phyloP scores from a whole-genome alignment of 2,329 filamentous ascomycete genomes.

The Paecilomyces sp. region DNA sequence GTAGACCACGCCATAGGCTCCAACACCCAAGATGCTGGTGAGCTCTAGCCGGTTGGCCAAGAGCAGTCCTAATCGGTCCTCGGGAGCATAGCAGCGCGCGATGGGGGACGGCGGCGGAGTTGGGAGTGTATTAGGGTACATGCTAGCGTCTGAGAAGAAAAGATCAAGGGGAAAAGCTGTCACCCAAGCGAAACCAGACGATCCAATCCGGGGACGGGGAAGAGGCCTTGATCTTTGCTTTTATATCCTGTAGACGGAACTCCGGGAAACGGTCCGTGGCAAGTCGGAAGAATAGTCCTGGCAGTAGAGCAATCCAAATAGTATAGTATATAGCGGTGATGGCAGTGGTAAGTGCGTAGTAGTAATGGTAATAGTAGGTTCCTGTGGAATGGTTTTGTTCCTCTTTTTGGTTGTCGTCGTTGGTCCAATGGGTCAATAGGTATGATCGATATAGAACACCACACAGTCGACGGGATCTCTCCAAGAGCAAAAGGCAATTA shows the following conservation, averaged over 20 bases:
- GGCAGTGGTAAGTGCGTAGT: not conserved
- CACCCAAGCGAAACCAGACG: slow-evolving; percentile 8
- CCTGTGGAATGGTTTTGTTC: not conserved
- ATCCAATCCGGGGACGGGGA: not conserved
- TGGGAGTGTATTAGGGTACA: slow-evolving; percentile 39
- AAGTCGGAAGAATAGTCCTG: slow-evolving; percentile 5
- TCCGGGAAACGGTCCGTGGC: not conserved
- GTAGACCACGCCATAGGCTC: slow-evolving; percentile 96
- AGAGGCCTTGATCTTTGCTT: not conserved
- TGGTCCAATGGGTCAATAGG: not conserved
- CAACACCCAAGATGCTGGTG: slow-evolving; percentile 78
- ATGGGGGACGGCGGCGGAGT: slow-evolving; percentile 38
- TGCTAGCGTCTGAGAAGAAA: slow-evolving; percentile 17
- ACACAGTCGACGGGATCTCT: too few species aligned
- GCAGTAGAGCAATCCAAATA: slow-evolving; percentile 17
- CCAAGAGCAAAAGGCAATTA: too few species aligned
- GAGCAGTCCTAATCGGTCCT: slow-evolving; percentile 78
- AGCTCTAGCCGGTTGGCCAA: slow-evolving; percentile 78
- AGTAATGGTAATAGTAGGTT: not conserved
- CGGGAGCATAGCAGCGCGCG: slow-evolving; percentile 56
- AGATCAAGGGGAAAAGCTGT: slow-evolving; percentile 10
- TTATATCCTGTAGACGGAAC: not conserved
- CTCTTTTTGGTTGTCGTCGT: not conserved
- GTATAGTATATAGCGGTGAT: slow-evolving; percentile 1
- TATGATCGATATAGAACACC: not conserved